phyloP scores from a whole-genome alignment of 352 stramenopile species.

The Phytophthora idaei region DNA sequence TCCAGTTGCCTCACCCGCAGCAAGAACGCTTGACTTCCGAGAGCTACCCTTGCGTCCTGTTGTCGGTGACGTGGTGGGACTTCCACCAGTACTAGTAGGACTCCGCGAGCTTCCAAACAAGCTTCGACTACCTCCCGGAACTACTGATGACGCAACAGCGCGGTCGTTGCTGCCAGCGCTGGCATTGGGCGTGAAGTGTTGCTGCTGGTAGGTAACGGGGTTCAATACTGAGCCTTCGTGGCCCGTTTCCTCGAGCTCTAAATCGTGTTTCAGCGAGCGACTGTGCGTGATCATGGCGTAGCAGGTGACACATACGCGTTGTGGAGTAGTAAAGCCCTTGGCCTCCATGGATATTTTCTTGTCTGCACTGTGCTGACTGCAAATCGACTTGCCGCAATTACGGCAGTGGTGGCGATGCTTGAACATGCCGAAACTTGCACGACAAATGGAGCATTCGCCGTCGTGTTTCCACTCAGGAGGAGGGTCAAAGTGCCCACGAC shows the following conservation, averaged over 20 bases:
- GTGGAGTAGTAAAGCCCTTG: constrained; percentile 78
- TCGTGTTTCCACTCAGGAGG: constrained; percentile 79
- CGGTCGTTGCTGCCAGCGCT: constrained; percentile 3
- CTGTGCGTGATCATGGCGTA: constrained; percentile 71
- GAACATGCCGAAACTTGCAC: constrained; percentile 80
- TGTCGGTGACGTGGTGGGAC: constrained; percentile 22
- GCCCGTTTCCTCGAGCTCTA: constrained; percentile 35
- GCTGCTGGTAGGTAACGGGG: constrained; percentile 33
- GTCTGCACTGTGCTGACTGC: constrained; percentile 79
- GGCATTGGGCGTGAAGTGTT: constrained; percentile 29
- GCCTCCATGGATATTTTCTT: constrained; percentile 76
- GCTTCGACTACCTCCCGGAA: constrained; percentile 11
- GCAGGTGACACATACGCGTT: constrained; percentile 82
- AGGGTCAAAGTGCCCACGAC: constrained; percentile 45
- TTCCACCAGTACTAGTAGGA: constrained; percentile 25
- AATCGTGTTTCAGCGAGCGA: constrained; percentile 40
- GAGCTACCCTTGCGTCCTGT: constrained; percentile 12
- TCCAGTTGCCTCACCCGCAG: constrained; percentile 42
- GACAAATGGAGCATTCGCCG: constrained; percentile 80
- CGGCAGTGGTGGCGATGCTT: constrained; percentile 87
- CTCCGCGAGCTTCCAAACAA: constrained; percentile 14
- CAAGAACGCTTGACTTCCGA: constrained; percentile 30
- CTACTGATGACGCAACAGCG: constrained; percentile 11
- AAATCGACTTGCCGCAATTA: constrained; percentile 86
- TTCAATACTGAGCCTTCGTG: constrained; percentile 31